Percentiles rank a stretch among this genome's conserved stretches.
These are phyloP conservation scores for Umbelopsis vinacea DNA, from an alignment of 192 early-diverging fungal genomes.

Conservation along the genomic window DNA sequence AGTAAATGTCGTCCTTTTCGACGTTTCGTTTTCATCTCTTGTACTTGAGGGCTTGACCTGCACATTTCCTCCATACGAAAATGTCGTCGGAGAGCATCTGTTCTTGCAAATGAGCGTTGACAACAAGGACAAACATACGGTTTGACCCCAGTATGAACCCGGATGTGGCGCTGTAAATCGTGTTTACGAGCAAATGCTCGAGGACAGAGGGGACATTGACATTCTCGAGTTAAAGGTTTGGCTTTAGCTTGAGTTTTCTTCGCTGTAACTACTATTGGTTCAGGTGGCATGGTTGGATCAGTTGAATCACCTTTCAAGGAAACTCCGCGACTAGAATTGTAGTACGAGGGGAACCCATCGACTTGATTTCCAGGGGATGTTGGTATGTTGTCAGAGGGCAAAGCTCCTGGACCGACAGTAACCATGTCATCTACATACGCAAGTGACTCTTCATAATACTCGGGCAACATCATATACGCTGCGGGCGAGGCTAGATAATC, in stretches of 20 bases:
- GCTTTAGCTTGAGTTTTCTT: not conserved
- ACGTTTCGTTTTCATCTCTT: constrained; percentile 26
- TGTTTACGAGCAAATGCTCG: constrained; percentile 78
- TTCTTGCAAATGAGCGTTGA: constrained; percentile 71
- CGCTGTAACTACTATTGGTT: not conserved
- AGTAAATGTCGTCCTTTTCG: not conserved
- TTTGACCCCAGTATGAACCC: constrained; percentile 66
- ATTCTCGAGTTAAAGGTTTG: constrained; percentile 7
- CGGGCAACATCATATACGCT: not conserved
- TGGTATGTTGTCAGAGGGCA: constrained; percentile 4
- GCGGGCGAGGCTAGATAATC: not conserved
- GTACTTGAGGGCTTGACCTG: constrained; percentile 37
- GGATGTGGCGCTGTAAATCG: constrained; percentile 74
- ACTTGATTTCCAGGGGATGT: not conserved
- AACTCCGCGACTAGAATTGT: constrained; percentile 7
- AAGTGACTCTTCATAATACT: not conserved
- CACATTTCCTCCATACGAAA: constrained; percentile 61
- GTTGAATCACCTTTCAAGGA: constrained; percentile 10
- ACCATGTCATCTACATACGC: not conserved
- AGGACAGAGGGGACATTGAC: constrained; percentile 47
- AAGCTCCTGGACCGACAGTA: not conserved
- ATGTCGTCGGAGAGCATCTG: constrained; percentile 78
- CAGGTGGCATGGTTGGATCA: constrained; percentile 5
- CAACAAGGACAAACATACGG: constrained; percentile 75
- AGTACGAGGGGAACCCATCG: not conserved